These are phyloP conservation scores for Pisolithus sp. DNA, from an alignment of 768 basidiomycete species.

Conservation along the genomic window DNA sequence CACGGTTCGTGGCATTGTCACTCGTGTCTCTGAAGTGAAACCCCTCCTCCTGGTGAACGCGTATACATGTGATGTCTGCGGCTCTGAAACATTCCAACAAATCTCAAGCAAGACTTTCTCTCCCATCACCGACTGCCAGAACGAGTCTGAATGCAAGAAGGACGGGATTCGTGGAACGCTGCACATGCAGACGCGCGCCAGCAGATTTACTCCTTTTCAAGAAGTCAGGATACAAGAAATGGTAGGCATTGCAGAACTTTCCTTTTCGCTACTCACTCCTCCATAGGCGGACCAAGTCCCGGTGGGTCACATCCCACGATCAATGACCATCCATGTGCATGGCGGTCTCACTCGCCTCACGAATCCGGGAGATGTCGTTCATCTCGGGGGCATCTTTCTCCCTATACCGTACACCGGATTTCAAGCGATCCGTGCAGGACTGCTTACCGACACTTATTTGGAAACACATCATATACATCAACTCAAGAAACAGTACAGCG, in stretches of 20 bases:
- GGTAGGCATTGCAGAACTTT: conserved; percentile 39
- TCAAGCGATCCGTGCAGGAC: conserved; percentile 93
- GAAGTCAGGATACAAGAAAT: conserved; percentile 99
- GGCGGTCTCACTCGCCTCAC: conserved; percentile 84
- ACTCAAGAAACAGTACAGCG: conserved; percentile 94
- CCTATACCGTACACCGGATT: conserved; percentile 97
- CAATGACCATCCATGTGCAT: conserved; percentile 94
- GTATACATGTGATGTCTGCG: conserved; percentile 97
- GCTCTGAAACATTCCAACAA: conserved; percentile 97
- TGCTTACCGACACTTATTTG: conserved; percentile 95
- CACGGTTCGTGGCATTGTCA: conserved; percentile 96
- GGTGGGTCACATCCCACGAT: conserved; percentile 96
- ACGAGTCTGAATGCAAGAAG: conserved; percentile 75
- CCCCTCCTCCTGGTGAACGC: conserved; percentile 95
- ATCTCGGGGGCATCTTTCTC: conserved; percentile 94
- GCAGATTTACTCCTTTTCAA: conserved; percentile 96
- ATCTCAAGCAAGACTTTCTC: conserved; percentile 88
- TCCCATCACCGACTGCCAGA: conserved; percentile 85
- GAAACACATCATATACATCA: conserved; percentile 89
- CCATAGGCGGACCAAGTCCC: conserved; percentile 94
- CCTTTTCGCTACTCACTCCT: conserved; percentile 4
- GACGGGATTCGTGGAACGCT: conserved; percentile 85
- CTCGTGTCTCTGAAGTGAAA: conserved; percentile 97
- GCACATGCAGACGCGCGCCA: conserved; percentile 98
- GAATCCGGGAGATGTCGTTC: conserved; percentile 94